Evolutionary conservation across 31 red algal species (phyloP).

Genomic region (Odonthalia washingtoniensis): DNA sequence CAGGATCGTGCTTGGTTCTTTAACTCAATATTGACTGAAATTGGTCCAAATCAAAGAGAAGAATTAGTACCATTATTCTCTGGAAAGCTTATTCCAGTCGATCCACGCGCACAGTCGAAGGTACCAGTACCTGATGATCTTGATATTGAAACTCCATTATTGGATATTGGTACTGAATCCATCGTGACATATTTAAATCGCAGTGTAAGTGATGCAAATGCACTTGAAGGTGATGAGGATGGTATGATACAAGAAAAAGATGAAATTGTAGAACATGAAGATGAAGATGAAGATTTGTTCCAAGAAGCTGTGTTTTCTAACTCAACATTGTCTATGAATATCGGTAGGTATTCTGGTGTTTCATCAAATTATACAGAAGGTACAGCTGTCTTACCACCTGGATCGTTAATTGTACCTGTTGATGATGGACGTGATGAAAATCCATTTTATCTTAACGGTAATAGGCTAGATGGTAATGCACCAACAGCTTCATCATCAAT

Average conservation of each 20-base stretch:
- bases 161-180: constrained; percentile 67
- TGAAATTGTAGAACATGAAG: constrained; percentile 46
- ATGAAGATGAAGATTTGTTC: constrained; percentile 67
- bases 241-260: constrained; percentile 7
- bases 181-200: constrained; percentile 64
- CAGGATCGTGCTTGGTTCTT: constrained; percentile 81
- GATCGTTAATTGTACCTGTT: constrained; percentile 2
- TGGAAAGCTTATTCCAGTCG: constrained; percentile 79
- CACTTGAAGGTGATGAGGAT: neutral
- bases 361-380: neutral
- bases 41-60: constrained; percentile 8
- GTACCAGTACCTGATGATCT: constrained; percentile 64
- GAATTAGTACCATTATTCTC: constrained; percentile 60
- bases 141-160: constrained; percentile 70
- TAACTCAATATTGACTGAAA: constrained; percentile 46
- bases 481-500: no score
- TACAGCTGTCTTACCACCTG: neutral
- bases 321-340: constrained; percentile 32
- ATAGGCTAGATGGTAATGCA: no score
- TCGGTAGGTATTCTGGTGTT: neutral
- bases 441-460: constrained; percentile 70
- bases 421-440: constrained; percentile 38
- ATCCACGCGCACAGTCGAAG: constrained; percentile 72
- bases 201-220: constrained; percentile 33
- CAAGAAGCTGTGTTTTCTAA: constrained; percentile 64